These are phyloP conservation scores for Sporothrix humicola DNA, from an alignment of 2,329 filamentous ascomycete species.

Conservation along the genomic window DNA sequence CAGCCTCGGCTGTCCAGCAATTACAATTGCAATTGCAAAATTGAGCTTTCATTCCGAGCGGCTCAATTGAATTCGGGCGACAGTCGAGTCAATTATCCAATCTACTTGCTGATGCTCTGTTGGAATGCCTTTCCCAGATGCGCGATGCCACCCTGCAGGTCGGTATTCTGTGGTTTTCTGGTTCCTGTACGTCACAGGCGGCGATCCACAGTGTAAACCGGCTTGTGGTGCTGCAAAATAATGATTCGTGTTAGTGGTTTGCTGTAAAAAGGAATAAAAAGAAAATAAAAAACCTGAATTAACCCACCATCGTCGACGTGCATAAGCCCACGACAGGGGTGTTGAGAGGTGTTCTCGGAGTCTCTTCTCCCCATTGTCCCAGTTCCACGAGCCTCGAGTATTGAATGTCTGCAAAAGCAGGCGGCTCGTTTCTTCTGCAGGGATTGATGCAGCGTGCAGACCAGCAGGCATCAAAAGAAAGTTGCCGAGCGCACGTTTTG, in stretches of 20 bases:
- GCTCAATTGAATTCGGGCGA: background rate
- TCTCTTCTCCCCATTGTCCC: background rate
- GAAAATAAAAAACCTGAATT: constrained; percentile 22
- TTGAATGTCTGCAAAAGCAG: constrained; percentile 2
- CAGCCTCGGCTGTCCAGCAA: too few relatives aligned
- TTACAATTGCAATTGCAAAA: too few relatives aligned
- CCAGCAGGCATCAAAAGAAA: background rate
- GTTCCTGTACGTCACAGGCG: constrained; percentile 25
- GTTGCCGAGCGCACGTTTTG: background rate
- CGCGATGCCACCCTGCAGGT: background rate
- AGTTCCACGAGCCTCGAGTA: background rate
- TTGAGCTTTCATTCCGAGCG: background rate
- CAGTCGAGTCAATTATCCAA: background rate
- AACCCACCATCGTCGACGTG: constrained; percentile 21
- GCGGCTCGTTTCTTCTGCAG: background rate
- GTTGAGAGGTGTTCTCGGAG: background rate
- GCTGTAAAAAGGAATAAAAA: background rate
- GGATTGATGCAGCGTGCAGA: background rate
- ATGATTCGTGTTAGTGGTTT: background rate
- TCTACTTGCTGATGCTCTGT: background rate
- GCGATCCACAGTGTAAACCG: background rate
- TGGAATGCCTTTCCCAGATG: background rate
- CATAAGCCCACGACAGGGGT: constrained; percentile 26
- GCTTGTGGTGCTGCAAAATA: background rate
- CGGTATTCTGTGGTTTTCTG: too few relatives aligned